Base-by-base conservation (phyloP, 495 filamentous ascomycete genomes). In the Penicillium canariense region DNA sequence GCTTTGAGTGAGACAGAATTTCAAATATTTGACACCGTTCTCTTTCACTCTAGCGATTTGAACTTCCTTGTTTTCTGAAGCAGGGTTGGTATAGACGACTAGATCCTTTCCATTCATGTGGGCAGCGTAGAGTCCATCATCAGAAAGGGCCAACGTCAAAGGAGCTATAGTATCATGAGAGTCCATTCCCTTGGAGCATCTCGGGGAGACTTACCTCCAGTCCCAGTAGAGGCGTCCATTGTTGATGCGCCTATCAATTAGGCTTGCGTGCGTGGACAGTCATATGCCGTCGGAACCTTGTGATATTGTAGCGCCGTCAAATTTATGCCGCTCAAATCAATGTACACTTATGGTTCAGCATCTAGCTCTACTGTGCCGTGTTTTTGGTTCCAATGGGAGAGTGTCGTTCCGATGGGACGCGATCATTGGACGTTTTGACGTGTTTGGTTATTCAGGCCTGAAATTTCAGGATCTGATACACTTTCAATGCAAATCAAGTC, bases 81-180 rank as follows among this genome's bases (percentile, higher is more conserved):
- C 56, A 27, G 63, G 57, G 42, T 69, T 62, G 12, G 72, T 68
- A 36, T 75, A 72, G 12, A 76, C 48, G 18, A 71, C 32, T n/a
- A 77, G 52, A 18, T 72, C 70, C 49, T 72, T 78, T 2, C 62
- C 68, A 47, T 56, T 64, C 6, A 71, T 12, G 14, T 70, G 73
- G 20, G 65, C 59, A 48, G 65, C 68, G 55, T 68, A 71, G 15
- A 66, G 46, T 1, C 73, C 73, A 53, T 74, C 71, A 28, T 74
- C 68, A 30, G 73, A 68, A 0, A 73, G 22, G 1, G 54, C 52
- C 1, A 73, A 48, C 4, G 60, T 50, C 35, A 68, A 22, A 1
- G 59, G 59, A 11, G 36, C 73, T 74, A 30, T 6, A 14, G 12
- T 0, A 30, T 11, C 7, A 15, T 63, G 34, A 66, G 46, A 15